Base-by-base conservation (phyloP, 768 basidiomycete species). In the Mrakia frigida region DNA sequence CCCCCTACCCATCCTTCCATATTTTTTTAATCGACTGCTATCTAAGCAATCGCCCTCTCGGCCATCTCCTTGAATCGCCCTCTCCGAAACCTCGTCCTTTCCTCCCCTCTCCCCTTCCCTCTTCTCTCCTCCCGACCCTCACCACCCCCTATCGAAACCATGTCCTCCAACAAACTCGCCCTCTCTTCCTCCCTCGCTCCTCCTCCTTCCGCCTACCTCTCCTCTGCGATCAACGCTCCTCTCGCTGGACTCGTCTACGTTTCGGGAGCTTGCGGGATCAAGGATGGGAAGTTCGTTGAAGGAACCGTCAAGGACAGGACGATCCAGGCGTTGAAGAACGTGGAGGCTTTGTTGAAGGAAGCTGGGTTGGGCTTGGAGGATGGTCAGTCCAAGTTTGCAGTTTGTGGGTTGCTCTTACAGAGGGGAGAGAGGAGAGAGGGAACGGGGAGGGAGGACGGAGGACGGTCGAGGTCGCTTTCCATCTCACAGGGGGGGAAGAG, bases 261-360 rank as follows among this genome's bases (percentile, higher is more conserved):
- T 18, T 76, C 75, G 5, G 75, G 75, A 23, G 28, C 33, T 11
- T 76, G 75, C 71, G 75, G 75, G 11, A n/a, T 71, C 69, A 39
- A 60, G 35, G 41, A 72, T 3, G 75, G 70, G 4, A 53, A 72
- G 61, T 70, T 72, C 75, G 14, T 76, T 14, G 35, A n/a, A 16
- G 75, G 70, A 18, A 53, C 67, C 18, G 74, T 75, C 59, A 70
- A 75, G 59, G 68, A 77, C 33, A 70, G 75, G 23, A 77, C 75
- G 16, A 41, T 70, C 10, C 70, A 61, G 43, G 70, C 75, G 21
- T 50, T 77, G 46, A 63, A 56, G 50, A 59, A 37, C n/a, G 53
- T 77, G 11, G 41, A 77, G 53, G 70, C 70, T 18, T 21, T 77
- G 43, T n/a, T 77, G 21, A 37, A 53, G 50, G 70, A 77, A 56